Evolutionary conservation across 352 stramenopile genomes (phyloP).

Genomic region (Pythium monospermum): DNA sequence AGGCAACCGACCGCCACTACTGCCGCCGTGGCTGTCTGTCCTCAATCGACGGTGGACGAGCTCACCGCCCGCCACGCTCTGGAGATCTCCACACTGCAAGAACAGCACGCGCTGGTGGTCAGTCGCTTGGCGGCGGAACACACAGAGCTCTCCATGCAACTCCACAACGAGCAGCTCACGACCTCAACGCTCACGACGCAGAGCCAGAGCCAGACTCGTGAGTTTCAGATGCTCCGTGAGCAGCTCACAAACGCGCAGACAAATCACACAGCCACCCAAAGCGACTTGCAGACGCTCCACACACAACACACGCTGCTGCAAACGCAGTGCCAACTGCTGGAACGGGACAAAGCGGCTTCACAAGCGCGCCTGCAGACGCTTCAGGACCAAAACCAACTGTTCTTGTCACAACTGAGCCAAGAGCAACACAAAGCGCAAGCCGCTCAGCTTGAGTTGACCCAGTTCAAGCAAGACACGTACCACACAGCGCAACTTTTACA

Average conservation of each 20-base stretch:
- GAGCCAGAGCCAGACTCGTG: conserved; percentile 3
- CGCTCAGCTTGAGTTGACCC: conserved; percentile 24
- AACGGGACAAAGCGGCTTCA: conserved; percentile 25
- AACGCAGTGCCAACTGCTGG: conserved; percentile 23
- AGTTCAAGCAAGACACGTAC: conserved; percentile 33
- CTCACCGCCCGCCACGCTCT: too few relatives aligned
- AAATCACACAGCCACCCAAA: conserved; percentile 10
- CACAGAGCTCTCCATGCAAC: too few relatives aligned
- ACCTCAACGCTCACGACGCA: background rate
- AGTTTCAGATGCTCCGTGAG: conserved; percentile 19
- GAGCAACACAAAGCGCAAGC: conserved; percentile 28
- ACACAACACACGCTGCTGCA: conserved; percentile 23
- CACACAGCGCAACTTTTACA: conserved; percentile 31
- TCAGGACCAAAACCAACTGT: conserved; percentile 29
- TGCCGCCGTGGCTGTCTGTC: too few relatives aligned
- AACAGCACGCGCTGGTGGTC: too few relatives aligned
- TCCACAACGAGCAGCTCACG: background rate
- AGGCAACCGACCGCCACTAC: too few relatives aligned
- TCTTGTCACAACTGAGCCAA: conserved; percentile 20
- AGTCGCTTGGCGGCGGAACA: too few relatives aligned
- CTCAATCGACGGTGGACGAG: too few relatives aligned
- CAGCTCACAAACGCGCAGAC: conserved; percentile 15
- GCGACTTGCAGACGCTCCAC: conserved; percentile 16
- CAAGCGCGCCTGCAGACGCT: conserved; percentile 21
- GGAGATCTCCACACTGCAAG: background rate